These are phyloP conservation scores for Sugiyamaella castrensis DNA, from an alignment of 1,139 yeast genomes.

Conservation along the genomic window DNA sequence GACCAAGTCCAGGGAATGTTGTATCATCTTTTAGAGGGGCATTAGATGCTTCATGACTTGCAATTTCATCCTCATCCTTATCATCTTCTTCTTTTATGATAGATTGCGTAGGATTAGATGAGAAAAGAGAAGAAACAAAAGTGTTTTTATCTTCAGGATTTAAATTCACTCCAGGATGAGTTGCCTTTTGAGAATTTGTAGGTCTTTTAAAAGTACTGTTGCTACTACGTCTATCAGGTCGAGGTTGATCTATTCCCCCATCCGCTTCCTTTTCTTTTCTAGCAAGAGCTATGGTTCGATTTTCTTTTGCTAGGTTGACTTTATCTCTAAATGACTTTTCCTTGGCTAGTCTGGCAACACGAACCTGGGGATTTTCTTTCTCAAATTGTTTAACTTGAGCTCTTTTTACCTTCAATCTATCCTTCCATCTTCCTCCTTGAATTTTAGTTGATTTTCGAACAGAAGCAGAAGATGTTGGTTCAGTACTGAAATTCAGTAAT, in stretches of 20 bases:
- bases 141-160: slow-evolving; percentile 40
- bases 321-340: slow-evolving; percentile 2
- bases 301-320: slow-evolving; percentile 3
- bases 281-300: neutral
- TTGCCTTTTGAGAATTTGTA: slow-evolving; percentile 6
- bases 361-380: slow-evolving; percentile 10
- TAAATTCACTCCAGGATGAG: slow-evolving; percentile 9
- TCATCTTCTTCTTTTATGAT: slow-evolving; percentile 17
- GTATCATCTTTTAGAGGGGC: slow-evolving; percentile 76
- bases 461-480: slow-evolving; percentile 28
- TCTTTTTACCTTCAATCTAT: slow-evolving; percentile 53
- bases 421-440: slow-evolving; percentile 80
- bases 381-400: slow-evolving; percentile 23
- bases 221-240: neutral
- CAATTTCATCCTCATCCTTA: slow-evolving; percentile 26
- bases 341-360: slow-evolving; percentile 8
- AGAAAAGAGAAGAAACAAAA: slow-evolving; percentile 81
- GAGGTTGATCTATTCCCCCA: slow-evolving; percentile 1
- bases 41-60: slow-evolving; percentile 60
- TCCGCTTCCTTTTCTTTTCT: neutral
- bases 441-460: slow-evolving; percentile 19
- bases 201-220: slow-evolving; percentile 2
- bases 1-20: slow-evolving; percentile 68
- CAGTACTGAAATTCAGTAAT: slow-evolving; percentile 58
- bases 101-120: slow-evolving; percentile 50